Evolutionary conservation across 1,284 basidiomycete species (phyloP), one percentile per base, ranked within the genome.

Genomic region (Erythrobasidium hasegawianum): DNA sequence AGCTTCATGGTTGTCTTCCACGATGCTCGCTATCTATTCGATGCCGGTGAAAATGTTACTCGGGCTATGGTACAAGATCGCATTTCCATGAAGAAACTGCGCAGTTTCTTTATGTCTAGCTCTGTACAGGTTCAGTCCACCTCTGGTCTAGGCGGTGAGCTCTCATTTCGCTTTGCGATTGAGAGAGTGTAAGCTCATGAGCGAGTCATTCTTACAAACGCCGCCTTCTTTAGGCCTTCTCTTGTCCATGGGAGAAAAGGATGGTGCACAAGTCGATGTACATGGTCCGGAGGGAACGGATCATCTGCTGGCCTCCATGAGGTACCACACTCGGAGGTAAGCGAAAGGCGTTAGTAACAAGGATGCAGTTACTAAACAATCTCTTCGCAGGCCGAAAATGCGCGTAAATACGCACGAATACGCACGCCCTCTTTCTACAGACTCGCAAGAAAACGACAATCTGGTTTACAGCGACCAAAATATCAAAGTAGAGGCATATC

Each of bases 21-120:
- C 14, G 16, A 43, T n/a, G 59, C 68, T 18, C 65, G 71, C 1
- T 74, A 73, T 62, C 64, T 74, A 5, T 74, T 74, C 70, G 68
- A 68, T 59, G 57, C 68, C 20, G 71, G 71, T 24, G 73, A 74
- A 50, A 55, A 64, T 3, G 59, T 70, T 41, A 67, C 68, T 0
- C 65, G 73, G 4, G 56, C 72, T 39, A 64, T 68, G n/a, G 58
- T 73, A 16, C 69, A 70, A 61, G 62, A 67, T 38, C 68, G 68
- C 52, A 67, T 69, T 16, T 64, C 67, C 1, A 26, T 74, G 39
- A 57, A 68, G 16, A 72, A 71, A 45, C 65, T 74, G n/a, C 41
- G 57, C 1, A 52, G 69, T 22, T 59, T 71, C 57, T 74, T 73
- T 57, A 29, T 73, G 2, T 53, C 26, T 27, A 41, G 29, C 14